Conservation (phyloP, 495 filamentous ascomycete genomes). For the Penicillium taxi region DNA sequence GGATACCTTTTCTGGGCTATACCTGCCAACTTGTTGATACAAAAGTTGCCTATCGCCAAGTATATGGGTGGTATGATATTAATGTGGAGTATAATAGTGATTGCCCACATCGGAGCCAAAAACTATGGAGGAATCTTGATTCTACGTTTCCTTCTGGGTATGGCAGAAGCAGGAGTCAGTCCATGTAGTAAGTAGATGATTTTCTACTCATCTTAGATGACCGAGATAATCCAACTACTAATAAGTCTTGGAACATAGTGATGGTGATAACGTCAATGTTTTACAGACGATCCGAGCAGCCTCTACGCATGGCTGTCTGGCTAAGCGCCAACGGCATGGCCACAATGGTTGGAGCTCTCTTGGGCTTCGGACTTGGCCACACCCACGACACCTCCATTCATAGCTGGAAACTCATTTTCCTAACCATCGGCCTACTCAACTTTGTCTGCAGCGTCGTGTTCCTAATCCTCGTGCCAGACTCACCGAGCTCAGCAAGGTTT, state of each 20-base stretch:
- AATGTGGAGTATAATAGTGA: slow-evolving; percentile 49
- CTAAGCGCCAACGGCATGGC: slow-evolving; percentile 54
- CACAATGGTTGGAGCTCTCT: slow-evolving; percentile 44
- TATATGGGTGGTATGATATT: slow-evolving; percentile 54
- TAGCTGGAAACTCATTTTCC: slow-evolving; percentile 51
- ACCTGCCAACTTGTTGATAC: slow-evolving; percentile 46
- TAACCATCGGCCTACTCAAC: slow-evolving; percentile 45
- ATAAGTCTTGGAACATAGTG: slow-evolving; percentile 12
- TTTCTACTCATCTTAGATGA: neutral
- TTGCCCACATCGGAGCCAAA: slow-evolving; percentile 48
- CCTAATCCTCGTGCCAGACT: slow-evolving; percentile 35
- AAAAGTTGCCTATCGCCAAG: slow-evolving; percentile 48
- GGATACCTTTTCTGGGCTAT: slow-evolving; percentile 46
- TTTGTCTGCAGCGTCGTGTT: slow-evolving; percentile 37
- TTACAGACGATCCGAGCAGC: slow-evolving; percentile 60
- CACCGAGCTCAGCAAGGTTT: slow-evolving; percentile 32
- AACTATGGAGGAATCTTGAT: slow-evolving; percentile 50
- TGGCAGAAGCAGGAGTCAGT: slow-evolving; percentile 56
- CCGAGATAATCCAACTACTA: neutral
- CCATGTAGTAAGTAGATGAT: slow-evolving; percentile 34
- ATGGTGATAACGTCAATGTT: slow-evolving; percentile 58
- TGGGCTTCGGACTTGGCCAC: slow-evolving; percentile 48
- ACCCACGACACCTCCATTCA: slow-evolving; percentile 31
- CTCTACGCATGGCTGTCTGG: slow-evolving; percentile 55
- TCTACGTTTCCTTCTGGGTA: slow-evolving; percentile 55